Evolutionary conservation across 257 asterid species (phyloP).

Genomic region (Gentiana dahurica): DNA sequence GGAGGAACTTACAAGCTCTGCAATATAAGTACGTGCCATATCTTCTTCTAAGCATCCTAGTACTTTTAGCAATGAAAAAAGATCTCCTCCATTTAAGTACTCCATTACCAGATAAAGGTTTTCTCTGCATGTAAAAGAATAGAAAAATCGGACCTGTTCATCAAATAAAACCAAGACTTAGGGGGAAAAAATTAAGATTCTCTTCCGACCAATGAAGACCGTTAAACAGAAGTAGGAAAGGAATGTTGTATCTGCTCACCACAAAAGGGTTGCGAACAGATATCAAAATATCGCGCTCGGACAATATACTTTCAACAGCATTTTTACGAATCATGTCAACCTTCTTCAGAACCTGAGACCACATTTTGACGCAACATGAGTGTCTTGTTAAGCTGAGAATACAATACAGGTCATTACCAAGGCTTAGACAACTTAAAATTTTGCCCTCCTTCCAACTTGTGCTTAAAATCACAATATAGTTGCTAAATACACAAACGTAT

Average conservation of each 20-base stretch:
- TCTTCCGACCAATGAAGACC: slow-evolving; percentile 2
- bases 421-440: neutral
- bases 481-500: no score
- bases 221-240: neutral
- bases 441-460: no score
- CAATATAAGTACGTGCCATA: slow-evolving; percentile 81
- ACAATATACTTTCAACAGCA: slow-evolving; percentile 93
- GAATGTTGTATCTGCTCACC: slow-evolving; percentile 39
- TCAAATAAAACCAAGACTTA: slow-evolving; percentile 36
- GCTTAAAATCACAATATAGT: no score
- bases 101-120: slow-evolving; percentile 98
- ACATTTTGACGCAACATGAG: slow-evolving; percentile 15
- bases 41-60: slow-evolving; percentile 97
- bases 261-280: slow-evolving; percentile 98
- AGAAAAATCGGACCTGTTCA: slow-evolving; percentile 99
- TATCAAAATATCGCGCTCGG: slow-evolving; percentile 93
- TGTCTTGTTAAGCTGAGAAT: neutral
- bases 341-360: slow-evolving; percentile 75
- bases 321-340: slow-evolving; percentile 96
- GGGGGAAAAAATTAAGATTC: slow-evolving; percentile 22
- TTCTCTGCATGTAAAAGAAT: slow-evolving; percentile 99
- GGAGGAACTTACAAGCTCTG: slow-evolving; percentile 81
- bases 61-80: slow-evolving; percentile 76
- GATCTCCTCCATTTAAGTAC: slow-evolving; percentile 98
- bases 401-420: neutral